Base-by-base conservation (phyloP, 306 rosid species). In the Rosa chinensis region DNA sequence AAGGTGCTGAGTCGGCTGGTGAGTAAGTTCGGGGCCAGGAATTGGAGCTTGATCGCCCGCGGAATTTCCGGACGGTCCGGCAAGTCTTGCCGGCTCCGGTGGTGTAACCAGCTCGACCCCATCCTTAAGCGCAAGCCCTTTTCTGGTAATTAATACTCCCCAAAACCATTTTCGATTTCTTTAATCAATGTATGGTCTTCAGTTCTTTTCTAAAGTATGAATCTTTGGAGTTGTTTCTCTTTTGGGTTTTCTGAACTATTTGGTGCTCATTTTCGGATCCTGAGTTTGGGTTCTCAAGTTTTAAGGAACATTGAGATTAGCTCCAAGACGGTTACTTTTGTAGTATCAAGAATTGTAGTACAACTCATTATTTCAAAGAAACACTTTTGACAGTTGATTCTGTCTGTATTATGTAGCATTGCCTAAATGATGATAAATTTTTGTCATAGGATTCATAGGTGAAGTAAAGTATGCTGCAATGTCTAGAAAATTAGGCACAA, bases 81-180 rank as follows among this genome's bases (percentile, higher is more conserved):
- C n/a, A 95, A 95, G 81, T 95, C 99, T 53, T 95, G 98, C 78
- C 97, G 99, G 0, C 94, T 95, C 10, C 88, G 99, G 42, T 95
- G 98, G 99, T 93, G 98, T 79, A 95, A 92, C 77, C 99, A 95
- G 85, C 97, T 95, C 70, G 98, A 95, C 83, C 99, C 99, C 0
- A 76, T 92, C 47, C 97, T 95, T 1, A 95, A 95, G 76, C 97
- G 98, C 83, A 95, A 95, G 73, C 99, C 97, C 28, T 95, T 91
- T 66, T 85, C 98, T 47, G 94, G 99, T 95, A 35, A 77, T 37
- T 25, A 13, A 18, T 7, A 5, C 18, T 61, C 18, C 35, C 50
- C 25, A 1, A 12, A 25, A 62, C 74, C 39, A 59, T 17, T 13
- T 44, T 43, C 1, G 2, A 1, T 16, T 75, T 63, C 66, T 18